Evolutionary conservation across 2,329 filamentous ascomycete species (phyloP).

Genomic region (Akanthomyces uredinophilus): DNA sequence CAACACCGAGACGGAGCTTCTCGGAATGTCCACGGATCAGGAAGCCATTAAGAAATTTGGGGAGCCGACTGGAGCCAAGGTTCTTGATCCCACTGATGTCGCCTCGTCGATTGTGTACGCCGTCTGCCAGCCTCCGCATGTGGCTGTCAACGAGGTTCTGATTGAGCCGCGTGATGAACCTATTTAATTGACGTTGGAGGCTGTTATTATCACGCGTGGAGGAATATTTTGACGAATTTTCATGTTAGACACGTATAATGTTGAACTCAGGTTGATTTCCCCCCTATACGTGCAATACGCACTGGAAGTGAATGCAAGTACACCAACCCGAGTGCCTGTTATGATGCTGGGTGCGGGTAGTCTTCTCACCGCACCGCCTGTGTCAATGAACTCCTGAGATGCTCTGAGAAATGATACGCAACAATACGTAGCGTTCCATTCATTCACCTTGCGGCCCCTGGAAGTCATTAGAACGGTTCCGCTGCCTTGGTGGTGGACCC

Average conservation of each 20-base stretch:
- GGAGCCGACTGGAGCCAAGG: conserved; percentile 67
- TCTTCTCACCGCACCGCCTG: neutral
- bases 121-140: conserved; percentile 66
- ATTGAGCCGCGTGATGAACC: conserved; percentile 75
- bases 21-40: conserved; percentile 68
- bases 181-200: conserved; percentile 40
- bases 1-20: conserved; percentile 67
- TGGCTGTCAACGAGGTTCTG: conserved; percentile 74
- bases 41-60: conserved; percentile 78
- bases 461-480: conserved; percentile 4
- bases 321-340: too few relatives aligned
- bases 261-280: neutral
- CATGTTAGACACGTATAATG: neutral
- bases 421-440: too few relatives aligned
- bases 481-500: conserved; percentile 4
- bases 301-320: neutral
- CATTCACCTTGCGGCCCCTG: too few relatives aligned
- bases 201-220: neutral
- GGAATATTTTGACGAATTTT: neutral
- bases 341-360: too few relatives aligned
- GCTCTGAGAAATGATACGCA: neutral
- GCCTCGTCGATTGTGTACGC: conserved; percentile 70
- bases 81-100: conserved; percentile 68
- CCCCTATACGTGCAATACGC: neutral
- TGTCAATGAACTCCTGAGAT: neutral